Conservation (phyloP, 2,329 filamentous ascomycete species). For the Microascus cirrosus region DNA sequence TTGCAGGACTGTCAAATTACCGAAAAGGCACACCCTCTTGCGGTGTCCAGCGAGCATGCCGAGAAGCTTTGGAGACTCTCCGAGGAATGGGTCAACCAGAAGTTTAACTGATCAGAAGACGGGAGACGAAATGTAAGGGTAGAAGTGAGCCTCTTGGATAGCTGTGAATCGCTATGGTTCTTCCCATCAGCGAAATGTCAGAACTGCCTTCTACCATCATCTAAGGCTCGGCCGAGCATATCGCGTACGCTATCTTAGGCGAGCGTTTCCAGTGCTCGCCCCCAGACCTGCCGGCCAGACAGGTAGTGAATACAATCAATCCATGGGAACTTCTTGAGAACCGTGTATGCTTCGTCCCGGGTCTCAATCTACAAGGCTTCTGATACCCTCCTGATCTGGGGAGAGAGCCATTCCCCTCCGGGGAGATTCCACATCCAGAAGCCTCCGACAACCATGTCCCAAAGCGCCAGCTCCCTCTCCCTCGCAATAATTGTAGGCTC, state of each 20-base stretch:
- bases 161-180: too few species aligned
- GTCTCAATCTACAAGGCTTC: background rate
- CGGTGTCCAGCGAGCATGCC: slow-evolving; percentile 15
- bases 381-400: background rate
- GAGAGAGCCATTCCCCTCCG: too few species aligned
- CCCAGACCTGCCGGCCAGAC: too few species aligned
- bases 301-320: too few species aligned
- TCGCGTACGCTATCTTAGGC: too few species aligned
- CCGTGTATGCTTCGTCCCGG: background rate
- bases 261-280: too few species aligned
- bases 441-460: background rate
- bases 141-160: too few species aligned
- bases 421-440: background rate
- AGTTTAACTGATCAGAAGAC: slow-evolving; percentile 13
- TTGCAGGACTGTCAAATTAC: slow-evolving; percentile 16
- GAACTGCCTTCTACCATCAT: too few species aligned
- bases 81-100: slow-evolving; percentile 19
- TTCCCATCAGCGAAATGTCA: too few species aligned
- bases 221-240: too few species aligned
- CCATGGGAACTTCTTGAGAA: too few species aligned
- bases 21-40: slow-evolving; percentile 6
- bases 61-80: slow-evolving; percentile 21
- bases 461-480: background rate
- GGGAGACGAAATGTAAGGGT: too few species aligned
- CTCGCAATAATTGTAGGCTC: background rate